phyloP scores from a whole-genome alignment of 495 filamentous ascomycete genomes.

The Durotheca rogersii region DNA sequence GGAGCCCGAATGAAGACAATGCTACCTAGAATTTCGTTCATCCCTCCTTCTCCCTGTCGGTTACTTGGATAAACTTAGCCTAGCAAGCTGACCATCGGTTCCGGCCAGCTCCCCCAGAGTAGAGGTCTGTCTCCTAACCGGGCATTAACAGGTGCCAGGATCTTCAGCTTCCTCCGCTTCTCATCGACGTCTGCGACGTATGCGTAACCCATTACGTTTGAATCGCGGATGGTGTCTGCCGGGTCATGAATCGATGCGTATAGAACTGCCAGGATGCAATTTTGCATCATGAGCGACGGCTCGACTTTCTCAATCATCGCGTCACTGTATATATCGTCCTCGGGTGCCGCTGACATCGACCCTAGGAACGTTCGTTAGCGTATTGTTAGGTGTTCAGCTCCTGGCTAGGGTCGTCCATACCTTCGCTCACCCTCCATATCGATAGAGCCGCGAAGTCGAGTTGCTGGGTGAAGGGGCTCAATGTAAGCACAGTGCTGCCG shows the following conservation, averaged over 20 bases:
- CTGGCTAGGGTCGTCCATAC: constrained; percentile 36
- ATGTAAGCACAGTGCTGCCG: constrained; percentile 69
- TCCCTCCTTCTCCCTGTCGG: too few species aligned
- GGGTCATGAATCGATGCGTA: constrained; percentile 65
- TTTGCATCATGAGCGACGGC: constrained; percentile 59
- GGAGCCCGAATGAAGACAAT: too few species aligned
- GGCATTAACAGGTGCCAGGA: constrained; percentile 79
- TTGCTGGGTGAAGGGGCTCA: constrained; percentile 82
- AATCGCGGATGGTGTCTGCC: constrained; percentile 72
- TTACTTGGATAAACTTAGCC: constrained; percentile 26
- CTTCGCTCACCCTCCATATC: constrained; percentile 64
- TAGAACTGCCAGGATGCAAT: constrained; percentile 78
- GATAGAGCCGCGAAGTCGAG: constrained; percentile 70
- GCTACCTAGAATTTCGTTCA: too few species aligned
- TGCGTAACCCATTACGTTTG: constrained; percentile 87
- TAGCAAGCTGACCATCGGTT: constrained; percentile 52
- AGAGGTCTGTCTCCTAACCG: constrained; percentile 75
- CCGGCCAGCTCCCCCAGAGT: constrained; percentile 61
- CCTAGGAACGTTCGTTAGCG: constrained; percentile 14
- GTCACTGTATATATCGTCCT: constrained; percentile 31
- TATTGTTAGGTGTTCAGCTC: too few species aligned
- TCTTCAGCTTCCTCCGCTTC: constrained; percentile 74
- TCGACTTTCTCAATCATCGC: constrained; percentile 58
- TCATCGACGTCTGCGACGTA: constrained; percentile 90
- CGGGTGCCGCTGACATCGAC: constrained; percentile 6